These are phyloP conservation scores for Raphanus raphanistrum DNA, from an alignment of 345 rosid species.

Conservation along the genomic window DNA sequence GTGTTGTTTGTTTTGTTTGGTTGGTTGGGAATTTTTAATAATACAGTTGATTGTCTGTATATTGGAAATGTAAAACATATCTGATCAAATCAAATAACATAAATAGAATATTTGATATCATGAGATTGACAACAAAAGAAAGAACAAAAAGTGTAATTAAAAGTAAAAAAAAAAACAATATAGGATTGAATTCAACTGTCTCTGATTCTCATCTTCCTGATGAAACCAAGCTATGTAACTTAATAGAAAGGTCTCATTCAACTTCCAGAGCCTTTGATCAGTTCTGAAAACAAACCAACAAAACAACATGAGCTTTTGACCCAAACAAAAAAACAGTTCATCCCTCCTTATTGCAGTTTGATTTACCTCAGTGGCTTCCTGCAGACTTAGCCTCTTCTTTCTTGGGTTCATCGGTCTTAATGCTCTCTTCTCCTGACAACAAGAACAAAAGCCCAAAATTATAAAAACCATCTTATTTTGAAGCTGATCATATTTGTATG, in stretches of 20 bases:
- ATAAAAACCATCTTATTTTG: background rate
- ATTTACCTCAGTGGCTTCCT: constrained; percentile 58
- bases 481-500: background rate
- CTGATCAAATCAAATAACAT: constrained; percentile 25
- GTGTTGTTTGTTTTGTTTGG: constrained; percentile 1
- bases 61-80: background rate
- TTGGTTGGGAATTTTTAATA: background rate
- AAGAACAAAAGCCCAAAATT: constrained; percentile 1
- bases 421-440: constrained; percentile 69
- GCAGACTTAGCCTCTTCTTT: constrained; percentile 49
- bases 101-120: constrained; percentile 20
- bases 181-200: constrained; percentile 19
- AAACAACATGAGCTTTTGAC: background rate
- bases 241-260: constrained; percentile 11
- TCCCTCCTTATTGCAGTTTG: background rate
- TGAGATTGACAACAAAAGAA: constrained; percentile 19
- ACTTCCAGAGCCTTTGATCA: constrained; percentile 29
- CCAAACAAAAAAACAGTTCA: background rate
- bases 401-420: constrained; percentile 74
- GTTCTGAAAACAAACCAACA: constrained; percentile 29
- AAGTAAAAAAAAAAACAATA: constrained; percentile 15
- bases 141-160: background rate
- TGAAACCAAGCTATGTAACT: constrained; percentile 29
- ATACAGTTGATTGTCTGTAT: background rate
- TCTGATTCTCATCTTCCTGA: constrained; percentile 26